Evolutionary conservation across 164 flowering plant genomes (phyloP).

Genomic region (Macadamia tetraphylla): DNA sequence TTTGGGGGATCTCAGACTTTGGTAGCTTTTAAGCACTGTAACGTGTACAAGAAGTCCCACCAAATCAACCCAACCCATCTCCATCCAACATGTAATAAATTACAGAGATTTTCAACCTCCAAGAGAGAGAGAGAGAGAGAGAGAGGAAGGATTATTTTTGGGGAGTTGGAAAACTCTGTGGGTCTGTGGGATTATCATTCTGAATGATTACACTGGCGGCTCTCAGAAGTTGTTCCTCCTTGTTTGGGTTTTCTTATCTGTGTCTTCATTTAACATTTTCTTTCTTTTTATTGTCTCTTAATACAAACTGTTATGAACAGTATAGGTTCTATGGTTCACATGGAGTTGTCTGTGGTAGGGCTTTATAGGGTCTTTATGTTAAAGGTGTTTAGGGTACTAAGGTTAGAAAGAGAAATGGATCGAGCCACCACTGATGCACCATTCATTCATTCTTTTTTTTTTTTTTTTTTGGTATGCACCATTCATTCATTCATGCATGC

Average conservation of each 20-base stretch:
- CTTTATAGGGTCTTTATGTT: slow-evolving; percentile 28
- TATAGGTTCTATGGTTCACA: slow-evolving; percentile 36
- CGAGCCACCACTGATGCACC: too few relatives aligned
- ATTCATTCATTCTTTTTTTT: too few relatives aligned
- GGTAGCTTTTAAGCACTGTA: background rate
- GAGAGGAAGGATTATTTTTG: background rate
- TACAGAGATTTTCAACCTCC: background rate
- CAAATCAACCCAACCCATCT: background rate
- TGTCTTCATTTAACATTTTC: background rate
- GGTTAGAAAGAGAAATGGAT: too few relatives aligned
- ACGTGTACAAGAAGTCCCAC: background rate
- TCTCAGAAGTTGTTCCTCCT: slow-evolving; percentile 60
- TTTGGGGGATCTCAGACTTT: background rate
- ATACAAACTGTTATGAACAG: slow-evolving; percentile 25
- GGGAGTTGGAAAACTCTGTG: slow-evolving; percentile 11
- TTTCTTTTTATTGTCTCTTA: background rate
- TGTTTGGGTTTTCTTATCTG: slow-evolving; percentile 1
- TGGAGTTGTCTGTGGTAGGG: slow-evolving; percentile 50
- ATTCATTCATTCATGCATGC: too few relatives aligned
- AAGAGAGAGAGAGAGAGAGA: background rate
- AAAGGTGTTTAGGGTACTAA: background rate
- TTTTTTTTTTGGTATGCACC: too few relatives aligned
- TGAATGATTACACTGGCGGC: slow-evolving; percentile 72
- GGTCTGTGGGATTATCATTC: slow-evolving; percentile 31
- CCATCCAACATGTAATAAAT: slow-evolving; percentile 9